These are phyloP conservation scores for Cryptococcus jaspeensis DNA, from an alignment of 1,284 basidiomycete species.

Conservation along the genomic window DNA sequence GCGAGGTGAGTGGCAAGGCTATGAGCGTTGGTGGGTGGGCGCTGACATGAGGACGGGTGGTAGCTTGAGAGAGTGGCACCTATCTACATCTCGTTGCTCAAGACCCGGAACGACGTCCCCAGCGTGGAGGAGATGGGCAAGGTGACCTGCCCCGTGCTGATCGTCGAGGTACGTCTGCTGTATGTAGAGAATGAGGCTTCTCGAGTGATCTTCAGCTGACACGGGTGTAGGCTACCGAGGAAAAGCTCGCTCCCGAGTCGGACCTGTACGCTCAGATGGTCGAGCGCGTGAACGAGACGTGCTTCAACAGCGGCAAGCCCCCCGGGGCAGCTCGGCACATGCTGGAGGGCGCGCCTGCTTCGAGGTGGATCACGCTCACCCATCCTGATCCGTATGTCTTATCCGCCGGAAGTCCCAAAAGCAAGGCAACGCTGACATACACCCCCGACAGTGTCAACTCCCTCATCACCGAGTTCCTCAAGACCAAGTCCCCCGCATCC, in stretches of 20 bases:
- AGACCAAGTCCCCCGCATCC: constrained; percentile 6
- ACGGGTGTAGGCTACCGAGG: too few species aligned
- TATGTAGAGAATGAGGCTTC: not conserved
- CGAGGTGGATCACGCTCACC: constrained; percentile 24
- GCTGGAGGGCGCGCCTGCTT: constrained; percentile 5
- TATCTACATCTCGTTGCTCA: constrained; percentile 7
- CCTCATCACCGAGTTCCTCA: constrained; percentile 17
- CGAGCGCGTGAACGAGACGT: not conserved
- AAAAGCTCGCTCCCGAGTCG: not conserved
- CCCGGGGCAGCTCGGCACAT: not conserved
- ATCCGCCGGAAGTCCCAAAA: not conserved
- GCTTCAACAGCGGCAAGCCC: not conserved
- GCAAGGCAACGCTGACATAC: not conserved
- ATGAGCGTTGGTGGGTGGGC: not conserved
- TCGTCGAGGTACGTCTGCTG: constrained; percentile 15
- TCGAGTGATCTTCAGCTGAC: too few species aligned
- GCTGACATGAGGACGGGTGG: not conserved
- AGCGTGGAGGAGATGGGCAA: constrained; percentile 1
- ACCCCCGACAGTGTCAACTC: constrained; percentile 23
- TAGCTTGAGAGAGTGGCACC: constrained; percentile 11
- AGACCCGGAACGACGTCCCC: not conserved
- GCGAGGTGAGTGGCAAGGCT: constrained; percentile 8
- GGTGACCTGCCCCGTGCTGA: constrained; percentile 12
- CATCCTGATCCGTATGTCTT: constrained; percentile 22
- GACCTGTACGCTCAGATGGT: not conserved